Percentiles rank a stretch among this genome's conserved stretches.
Conservation (phyloP, 108 stramenopile species). For the Bacterosira constricta region DNA sequence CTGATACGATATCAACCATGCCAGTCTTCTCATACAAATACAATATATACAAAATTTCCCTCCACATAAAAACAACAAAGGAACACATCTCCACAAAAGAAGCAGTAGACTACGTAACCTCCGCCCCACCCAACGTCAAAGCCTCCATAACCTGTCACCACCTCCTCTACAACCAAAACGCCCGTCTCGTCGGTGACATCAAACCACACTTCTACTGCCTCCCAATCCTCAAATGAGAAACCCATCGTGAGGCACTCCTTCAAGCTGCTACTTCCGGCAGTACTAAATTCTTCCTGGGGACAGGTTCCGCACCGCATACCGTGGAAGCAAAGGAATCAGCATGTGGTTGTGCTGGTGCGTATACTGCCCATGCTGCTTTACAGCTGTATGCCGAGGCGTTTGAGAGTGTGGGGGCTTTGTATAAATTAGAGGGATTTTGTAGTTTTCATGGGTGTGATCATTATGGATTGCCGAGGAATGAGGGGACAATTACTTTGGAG, state of each 20-base stretch:
- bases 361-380: conserved; percentile 93
- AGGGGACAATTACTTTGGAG: conserved; percentile 73
- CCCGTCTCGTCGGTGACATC: conserved; percentile 87
- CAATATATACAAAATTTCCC: too few species aligned
- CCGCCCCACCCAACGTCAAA: conserved; percentile 82
- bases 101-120: conserved; percentile 91
- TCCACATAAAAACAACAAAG: too few species aligned
- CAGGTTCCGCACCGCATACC: conserved; percentile 97
- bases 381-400: conserved; percentile 97
- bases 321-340: conserved; percentile 73
- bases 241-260: conserved; percentile 90
- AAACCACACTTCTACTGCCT: conserved; percentile 98
- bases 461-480: conserved; percentile 88
- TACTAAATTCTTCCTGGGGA: conserved; percentile 96
- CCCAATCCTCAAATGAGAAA: conserved; percentile 97
- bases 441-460: conserved; percentile 91
- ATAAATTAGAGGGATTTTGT: conserved; percentile 89
- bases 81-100: conserved; percentile 94
- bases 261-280: conserved; percentile 89
- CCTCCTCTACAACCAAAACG: conserved; percentile 97
- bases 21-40: too few species aligned
- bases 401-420: conserved; percentile 85
- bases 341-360: conserved; percentile 98
- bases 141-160: conserved; percentile 99
- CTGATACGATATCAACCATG: too few species aligned